Conservation (phyloP, 176 grass and related monocot species). For the Carex parvula region DNA sequence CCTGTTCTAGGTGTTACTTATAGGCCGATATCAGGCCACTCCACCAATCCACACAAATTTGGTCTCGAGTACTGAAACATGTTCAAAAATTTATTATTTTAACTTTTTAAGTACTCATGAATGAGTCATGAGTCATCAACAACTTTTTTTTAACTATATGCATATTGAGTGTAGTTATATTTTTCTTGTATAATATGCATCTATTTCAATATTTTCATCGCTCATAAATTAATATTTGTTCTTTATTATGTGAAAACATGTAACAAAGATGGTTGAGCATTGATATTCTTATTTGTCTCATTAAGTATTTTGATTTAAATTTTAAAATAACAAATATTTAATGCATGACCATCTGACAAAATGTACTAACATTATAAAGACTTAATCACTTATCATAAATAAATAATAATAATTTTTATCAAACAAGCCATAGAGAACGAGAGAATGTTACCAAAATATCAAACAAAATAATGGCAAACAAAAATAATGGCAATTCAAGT, state of each 20-base stretch:
- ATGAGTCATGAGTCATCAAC: too few species aligned
- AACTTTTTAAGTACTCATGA: too few species aligned
- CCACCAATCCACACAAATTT: neutral
- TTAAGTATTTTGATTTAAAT: neutral
- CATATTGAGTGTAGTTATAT: too few species aligned
- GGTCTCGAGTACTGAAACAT: neutral
- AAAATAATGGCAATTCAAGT: neutral
- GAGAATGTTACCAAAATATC: neutral
- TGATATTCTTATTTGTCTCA: too few species aligned
- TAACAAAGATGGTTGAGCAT: too few species aligned
- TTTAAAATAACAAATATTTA: neutral
- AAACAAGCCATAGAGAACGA: neutral
- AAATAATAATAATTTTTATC: neutral
- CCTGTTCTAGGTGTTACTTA: neutral
- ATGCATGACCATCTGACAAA: neutral
- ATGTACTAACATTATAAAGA: neutral
- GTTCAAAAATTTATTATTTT: neutral
- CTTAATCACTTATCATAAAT: neutral
- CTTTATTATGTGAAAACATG: too few species aligned
- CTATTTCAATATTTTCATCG: too few species aligned
- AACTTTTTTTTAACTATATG: too few species aligned
- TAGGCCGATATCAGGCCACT: neutral
- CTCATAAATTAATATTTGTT: too few species aligned
- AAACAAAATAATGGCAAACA: neutral
- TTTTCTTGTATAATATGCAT: too few species aligned